Evolutionary conservation across 2,329 filamentous ascomycete species (phyloP), one percentile per base, ranked within the genome.

Genomic region (Aotearoamyces nothofagi): DNA sequence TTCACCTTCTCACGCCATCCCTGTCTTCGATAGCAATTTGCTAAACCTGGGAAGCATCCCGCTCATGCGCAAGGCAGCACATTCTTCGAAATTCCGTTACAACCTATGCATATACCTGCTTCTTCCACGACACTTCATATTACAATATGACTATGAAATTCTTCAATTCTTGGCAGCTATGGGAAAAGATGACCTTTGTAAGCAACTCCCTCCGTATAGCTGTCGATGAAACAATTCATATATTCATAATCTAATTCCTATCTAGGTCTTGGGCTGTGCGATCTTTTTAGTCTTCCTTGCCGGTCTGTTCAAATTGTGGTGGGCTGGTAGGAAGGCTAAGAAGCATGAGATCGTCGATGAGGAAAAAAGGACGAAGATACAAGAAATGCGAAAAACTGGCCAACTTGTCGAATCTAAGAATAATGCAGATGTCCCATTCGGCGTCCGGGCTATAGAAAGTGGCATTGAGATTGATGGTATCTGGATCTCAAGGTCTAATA

Each of bases 131-230:
- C n/a, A n/a, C n/a, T n/a, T n/a, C n/a, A n/a, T n/a, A n/a, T n/a
- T n/a, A n/a, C 19, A 20, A n/a, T 8, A 47, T 47, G 41, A 15
- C 29, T n/a, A 20, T 20, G 28, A 49, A 45, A 22, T 81, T 83
- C 52, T 82, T 79, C 53, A 45, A 60, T 23, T 61, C 57, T 27
- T 92, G 83, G 84, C 59, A 67, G 41, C 57, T 90, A 44, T 93
- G 84, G 84, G 71, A 90, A 61, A 74, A 92, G 58, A 75, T 93
- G 73, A 80, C 75, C 30, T 82, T 92, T 58, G 84, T 92, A 59
- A 62, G 79, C 63, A 16, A n/a, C n/a, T n/a, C n/a, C n/a, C n/a
- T n/a, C n/a, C n/a, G n/a, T n/a, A n/a, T n/a, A n/a, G n/a, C n/a
- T n/a, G n/a, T n/a, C n/a, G n/a, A n/a, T n/a, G n/a, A n/a, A n/a